A percentile compares a stretch with the other conserved stretches of the same genome.
Evolutionary conservation across 257 asterid genomes (phyloP).

Genomic region (Solanum dulcamara): DNA sequence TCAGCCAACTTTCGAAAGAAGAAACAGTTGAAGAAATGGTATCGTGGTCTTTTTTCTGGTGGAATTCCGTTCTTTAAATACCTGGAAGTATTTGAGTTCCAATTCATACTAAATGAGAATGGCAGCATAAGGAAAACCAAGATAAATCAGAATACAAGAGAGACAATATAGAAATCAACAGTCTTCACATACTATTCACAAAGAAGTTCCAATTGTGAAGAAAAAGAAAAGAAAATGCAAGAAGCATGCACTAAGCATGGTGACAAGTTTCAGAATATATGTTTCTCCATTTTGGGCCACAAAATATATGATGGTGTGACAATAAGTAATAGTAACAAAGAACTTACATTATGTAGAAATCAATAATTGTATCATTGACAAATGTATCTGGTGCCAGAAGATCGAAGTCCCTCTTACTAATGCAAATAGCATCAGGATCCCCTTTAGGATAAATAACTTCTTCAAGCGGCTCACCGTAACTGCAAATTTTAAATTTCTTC

Average conservation of each 20-base stretch:
- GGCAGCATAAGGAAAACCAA: neutral
- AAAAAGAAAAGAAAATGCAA: neutral
- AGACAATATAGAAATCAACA: neutral
- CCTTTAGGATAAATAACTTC: slow-evolving; percentile 85
- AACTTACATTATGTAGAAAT: slow-evolving; percentile 88
- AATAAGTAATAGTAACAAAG: neutral
- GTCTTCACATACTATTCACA: neutral
- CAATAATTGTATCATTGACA: slow-evolving; percentile 86
- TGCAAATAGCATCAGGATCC: slow-evolving; percentile 83
- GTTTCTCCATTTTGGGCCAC: neutral
- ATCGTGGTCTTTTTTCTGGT: slow-evolving; percentile 42
- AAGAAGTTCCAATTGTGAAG: neutral
- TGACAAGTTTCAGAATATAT: neutral
- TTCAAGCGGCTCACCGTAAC: slow-evolving; percentile 64
- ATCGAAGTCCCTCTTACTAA: slow-evolving; percentile 81
- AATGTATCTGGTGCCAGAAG: slow-evolving; percentile 80
- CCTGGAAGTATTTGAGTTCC: slow-evolving; percentile 33
- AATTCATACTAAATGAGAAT: neutral
- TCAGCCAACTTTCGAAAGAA: slow-evolving; percentile 91
- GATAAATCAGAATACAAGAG: neutral
- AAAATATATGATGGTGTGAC: neutral
- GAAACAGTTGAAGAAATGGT: slow-evolving; percentile 90
- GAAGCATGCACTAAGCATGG: neutral
- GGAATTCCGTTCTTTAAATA: slow-evolving; percentile 54
- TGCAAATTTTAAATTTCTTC: slow-evolving; percentile 22